These are phyloP conservation scores for Tylopilus balloui DNA, from an alignment of 768 basidiomycete species.

Conservation along the genomic window DNA sequence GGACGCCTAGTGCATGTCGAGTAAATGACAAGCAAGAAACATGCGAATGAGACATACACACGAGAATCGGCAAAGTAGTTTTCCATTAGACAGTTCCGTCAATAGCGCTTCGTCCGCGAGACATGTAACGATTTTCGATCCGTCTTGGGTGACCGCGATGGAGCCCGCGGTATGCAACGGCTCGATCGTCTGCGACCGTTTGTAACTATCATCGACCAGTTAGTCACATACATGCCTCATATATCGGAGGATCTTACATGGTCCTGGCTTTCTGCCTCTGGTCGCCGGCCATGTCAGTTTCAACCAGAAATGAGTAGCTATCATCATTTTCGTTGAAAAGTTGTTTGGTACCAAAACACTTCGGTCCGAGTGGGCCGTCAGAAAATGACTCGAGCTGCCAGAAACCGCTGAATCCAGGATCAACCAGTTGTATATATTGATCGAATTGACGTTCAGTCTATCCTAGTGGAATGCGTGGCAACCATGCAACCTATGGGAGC, in stretches of 20 bases:
- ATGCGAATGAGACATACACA: constrained; percentile 54
- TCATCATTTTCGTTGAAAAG: constrained; percentile 1
- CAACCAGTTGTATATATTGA: neutral
- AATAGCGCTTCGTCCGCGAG: constrained; percentile 81
- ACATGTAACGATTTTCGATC: constrained; percentile 76
- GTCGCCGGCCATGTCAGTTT: constrained; percentile 15
- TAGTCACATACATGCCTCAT: constrained; percentile 1
- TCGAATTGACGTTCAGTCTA: constrained; percentile 4
- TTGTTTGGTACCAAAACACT: constrained; percentile 13
- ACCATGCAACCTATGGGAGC: neutral
- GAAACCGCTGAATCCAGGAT: neutral
- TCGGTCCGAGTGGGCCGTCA: neutral
- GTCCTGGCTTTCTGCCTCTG: constrained; percentile 49
- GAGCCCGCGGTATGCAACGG: constrained; percentile 90
- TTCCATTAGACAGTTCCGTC: constrained; percentile 73
- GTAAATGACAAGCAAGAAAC: constrained; percentile 1
- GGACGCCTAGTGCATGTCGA: constrained; percentile 59
- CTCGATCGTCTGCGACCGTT: constrained; percentile 64
- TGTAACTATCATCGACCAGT: constrained; percentile 50
- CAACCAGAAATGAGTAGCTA: no score
- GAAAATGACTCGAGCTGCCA: no score
- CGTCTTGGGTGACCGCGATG: constrained; percentile 74
- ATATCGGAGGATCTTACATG: constrained; percentile 7
- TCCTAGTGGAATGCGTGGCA: constrained; percentile 1
- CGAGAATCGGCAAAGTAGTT: constrained; percentile 72